Evolutionary conservation across 345 rosid genomes (phyloP), one percentile per base, ranked within the genome.

Genomic region (Bruguiera gymnorhiza): DNA sequence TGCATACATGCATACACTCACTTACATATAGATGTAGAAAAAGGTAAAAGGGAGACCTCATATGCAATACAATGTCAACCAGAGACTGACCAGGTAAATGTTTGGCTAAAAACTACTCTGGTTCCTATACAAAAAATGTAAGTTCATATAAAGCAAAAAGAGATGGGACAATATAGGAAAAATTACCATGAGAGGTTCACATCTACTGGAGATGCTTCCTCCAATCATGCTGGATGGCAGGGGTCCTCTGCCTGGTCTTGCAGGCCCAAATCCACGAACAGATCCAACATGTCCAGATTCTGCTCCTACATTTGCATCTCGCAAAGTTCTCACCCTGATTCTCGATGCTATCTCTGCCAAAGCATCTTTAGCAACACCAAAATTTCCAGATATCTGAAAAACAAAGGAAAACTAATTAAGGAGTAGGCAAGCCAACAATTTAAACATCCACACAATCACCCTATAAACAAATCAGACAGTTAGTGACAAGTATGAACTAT

Each of bases 371-470:
- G 86, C 86, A 62, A 80, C 82, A 63, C 67, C 71, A 70, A 76
- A 68, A 79, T 74, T 83, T 68, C 92, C 89, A 20, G 86, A 83
- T 71, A 85, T 75, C 89, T 85, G 73, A 76, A 78, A 71, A 66
- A 54, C 24, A 48, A 10, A 8, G 3, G 34, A 21, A 16, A 20
- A 66, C n/a, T 52, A 20, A 23, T 62, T 10, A 65, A 70, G 19
- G 34, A 51, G 52, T 21, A 39, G 18, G 51, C 57, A 59, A 19
- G 43, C 30, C 21, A 50, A 31, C 9, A 55, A 31, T 56, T 16
- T 20, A 23, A 15, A 54, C 16, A 0, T 37, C 52, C 63, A 57
- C 24, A 59, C 23, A 4, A 64, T 71, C 55, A n/a, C 39, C 55
- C 56, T n/a, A 29, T 26, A 71, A 52, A 55, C 6, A 43, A 55